Evolutionary conservation across 768 basidiomycete species (phyloP), one percentile per base, ranked within the genome.

Genomic region (Neoboletus magnificus): DNA sequence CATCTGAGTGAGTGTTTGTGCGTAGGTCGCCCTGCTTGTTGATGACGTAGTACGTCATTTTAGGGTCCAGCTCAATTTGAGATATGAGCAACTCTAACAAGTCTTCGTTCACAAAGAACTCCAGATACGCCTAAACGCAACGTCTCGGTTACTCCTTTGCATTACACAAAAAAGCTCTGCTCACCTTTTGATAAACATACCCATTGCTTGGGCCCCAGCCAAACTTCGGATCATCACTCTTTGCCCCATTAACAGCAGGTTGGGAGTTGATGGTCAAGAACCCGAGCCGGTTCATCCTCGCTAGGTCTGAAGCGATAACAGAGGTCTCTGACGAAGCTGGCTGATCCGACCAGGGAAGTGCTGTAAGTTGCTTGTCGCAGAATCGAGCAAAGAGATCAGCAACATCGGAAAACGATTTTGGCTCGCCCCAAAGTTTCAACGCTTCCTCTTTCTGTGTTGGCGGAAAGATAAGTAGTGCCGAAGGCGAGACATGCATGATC

Each of bases 191-290:
- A 72, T 97, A 98, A 22, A 98, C 87, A 62, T 91, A 98, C 6
- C 95, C 95, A 50, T 95, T 92, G 40, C 84, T 76, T 11, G 95
- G 95, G 18, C 95, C 95, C 95, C 95, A 98, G 15, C 95, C 95
- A 66, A 91, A 88, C 6, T 84, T 77, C 59, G 85, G 84, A 72
- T 98, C 89, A 52, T 91, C 87, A 65, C 92, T 95, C 58, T 79
- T 76, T 10, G 81, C 89, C 45, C 93, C 94, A 66, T 96, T 91
- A 30, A 98, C 94, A 3, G 93, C 94, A 11, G 95, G 95, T 70
- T 98, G 95, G 23, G 92, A 94, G 73, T 98, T 98, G 76, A 98
- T 98, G 1, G 93, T 98, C 62, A 98, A 73, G 79, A 95, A 99
- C 2, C 97, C 97, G 18, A 91, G 75, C 50, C 85, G 81, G 71